Conservation (phyloP, 2,329 filamentous ascomycete genomes). For the Cytospora leucostoma region DNA sequence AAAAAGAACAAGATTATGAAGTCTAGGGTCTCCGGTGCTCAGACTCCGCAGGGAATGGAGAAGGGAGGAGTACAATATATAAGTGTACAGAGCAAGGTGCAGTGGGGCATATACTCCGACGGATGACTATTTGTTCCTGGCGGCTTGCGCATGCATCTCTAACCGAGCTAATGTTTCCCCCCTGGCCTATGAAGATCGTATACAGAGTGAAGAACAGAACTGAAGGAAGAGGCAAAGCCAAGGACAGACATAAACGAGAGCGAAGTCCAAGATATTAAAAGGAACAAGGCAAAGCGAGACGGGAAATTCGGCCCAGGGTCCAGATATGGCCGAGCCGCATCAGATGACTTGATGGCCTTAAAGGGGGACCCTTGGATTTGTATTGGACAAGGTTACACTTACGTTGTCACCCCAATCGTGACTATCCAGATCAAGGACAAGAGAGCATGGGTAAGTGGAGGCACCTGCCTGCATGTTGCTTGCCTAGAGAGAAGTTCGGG, state of each 20-base stretch:
- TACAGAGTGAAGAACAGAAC: not conserved
- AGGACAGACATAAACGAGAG: not conserved
- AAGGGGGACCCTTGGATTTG: not conserved
- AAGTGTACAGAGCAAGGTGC: conserved; percentile 6
- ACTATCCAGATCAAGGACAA: not conserved
- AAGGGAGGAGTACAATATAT: conserved; percentile 10
- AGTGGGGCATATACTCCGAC: conserved; percentile 16
- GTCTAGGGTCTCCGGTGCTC: not conserved
- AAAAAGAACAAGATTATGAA: not conserved
- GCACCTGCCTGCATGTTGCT: conserved; percentile 6
- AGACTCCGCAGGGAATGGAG: not conserved
- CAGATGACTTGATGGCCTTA: conserved; percentile 13
- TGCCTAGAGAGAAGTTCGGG: conserved; percentile 9
- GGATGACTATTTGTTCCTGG: not conserved
- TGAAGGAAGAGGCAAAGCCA: not conserved
- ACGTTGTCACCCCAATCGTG: not conserved
- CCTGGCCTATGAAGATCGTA: not conserved
- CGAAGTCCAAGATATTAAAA: not conserved
- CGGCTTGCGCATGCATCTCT: not conserved
- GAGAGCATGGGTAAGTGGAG: not conserved
- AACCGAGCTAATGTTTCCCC: not conserved
- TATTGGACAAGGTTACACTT: conserved; percentile 13
- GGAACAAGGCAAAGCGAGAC: not conserved
- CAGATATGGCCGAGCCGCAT: conserved; percentile 15
- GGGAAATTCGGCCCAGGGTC: not conserved